Evolutionary conservation across 345 rosid species (phyloP).

Genomic region (Aegle marmelos): DNA sequence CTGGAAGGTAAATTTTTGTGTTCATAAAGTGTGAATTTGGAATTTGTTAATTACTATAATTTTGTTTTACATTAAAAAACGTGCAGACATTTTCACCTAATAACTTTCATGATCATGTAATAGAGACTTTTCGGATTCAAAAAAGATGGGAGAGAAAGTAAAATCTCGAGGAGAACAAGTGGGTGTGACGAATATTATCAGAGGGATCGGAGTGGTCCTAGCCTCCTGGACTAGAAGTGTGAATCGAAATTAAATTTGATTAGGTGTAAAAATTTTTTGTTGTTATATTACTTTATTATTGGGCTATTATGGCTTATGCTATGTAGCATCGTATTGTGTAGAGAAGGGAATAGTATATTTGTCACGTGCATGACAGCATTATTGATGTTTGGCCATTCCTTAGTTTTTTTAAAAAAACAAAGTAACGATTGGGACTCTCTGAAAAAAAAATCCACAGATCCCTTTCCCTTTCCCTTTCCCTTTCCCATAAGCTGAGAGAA

Average conservation of each 20-base stretch:
- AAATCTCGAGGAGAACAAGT: neutral
- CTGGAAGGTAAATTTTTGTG: no score
- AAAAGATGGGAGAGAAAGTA: neutral
- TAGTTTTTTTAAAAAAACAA: constrained; percentile 9
- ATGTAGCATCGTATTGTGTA: no score
- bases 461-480: constrained; percentile 27
- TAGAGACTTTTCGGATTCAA: neutral
- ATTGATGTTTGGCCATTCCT: constrained; percentile 44
- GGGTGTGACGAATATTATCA: neutral
- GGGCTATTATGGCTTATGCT: neutral
- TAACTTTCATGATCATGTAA: neutral
- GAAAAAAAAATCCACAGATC: constrained; percentile 6
- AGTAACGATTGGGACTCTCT: neutral
- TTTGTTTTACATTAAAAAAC: no score
- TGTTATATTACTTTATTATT: no score
- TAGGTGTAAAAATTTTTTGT: neutral
- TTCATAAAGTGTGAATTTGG: no score
- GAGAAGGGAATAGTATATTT: constrained; percentile 13
- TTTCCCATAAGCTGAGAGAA: constrained; percentile 27
- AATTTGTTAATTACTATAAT: no score
- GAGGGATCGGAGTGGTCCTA: neutral
- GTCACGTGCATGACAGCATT: constrained; percentile 49
- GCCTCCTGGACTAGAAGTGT: neutral
- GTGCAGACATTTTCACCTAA: no score
- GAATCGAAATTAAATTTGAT: neutral